Base-by-base conservation (phyloP, 495 filamentous ascomycete species). In the Lasiosphaeria ovina region DNA sequence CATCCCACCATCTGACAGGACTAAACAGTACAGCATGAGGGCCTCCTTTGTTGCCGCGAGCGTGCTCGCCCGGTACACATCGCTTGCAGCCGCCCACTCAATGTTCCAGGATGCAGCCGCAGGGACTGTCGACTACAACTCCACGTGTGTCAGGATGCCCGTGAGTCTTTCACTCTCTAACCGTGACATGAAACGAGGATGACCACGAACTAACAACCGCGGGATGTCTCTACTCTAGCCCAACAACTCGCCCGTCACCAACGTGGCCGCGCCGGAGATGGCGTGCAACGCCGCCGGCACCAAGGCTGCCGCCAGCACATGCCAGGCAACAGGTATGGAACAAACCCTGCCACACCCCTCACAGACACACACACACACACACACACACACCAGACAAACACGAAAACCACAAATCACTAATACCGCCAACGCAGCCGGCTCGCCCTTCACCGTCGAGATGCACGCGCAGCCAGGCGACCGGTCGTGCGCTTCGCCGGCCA, bases 191-290 rank as follows among this genome's bases (percentile, higher is more conserved):
- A 38, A 12, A 9, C 12, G 1, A 24, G 24, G 24, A 32, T 17
- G 35, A 4, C n/a, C 34, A 6, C 17, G 35, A 11, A 55, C 69
- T 77, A 9, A 74, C 72, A 24, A 76, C 24, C 24, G 24, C 24
- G 24, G 24, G 24, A 72, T 44, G 74, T 81, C 52, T 72, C 75
- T 44, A 69, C 32, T 8, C 14, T 76, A 82, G 16, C 65, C 69
- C 17, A 77, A 64, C 70, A 75, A 78, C 68, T 74, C 73, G 34
- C 76, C 76, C 34, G 70, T 78, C 35, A 70, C 70, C 36, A 68
- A 74, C 36, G 75, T 76, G 47, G 65, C 66, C 40, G 68, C 72
- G 33, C 51, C 61, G 3, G 59, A 69, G 32, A 67, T 79, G 42
- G 65, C 71, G 32, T 79, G 76, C 65, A 77, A 77, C 58, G 69